Evolutionary conservation across 116 monocot genomes (phyloP).

Genomic region (Papilionanthe hybrid): DNA sequence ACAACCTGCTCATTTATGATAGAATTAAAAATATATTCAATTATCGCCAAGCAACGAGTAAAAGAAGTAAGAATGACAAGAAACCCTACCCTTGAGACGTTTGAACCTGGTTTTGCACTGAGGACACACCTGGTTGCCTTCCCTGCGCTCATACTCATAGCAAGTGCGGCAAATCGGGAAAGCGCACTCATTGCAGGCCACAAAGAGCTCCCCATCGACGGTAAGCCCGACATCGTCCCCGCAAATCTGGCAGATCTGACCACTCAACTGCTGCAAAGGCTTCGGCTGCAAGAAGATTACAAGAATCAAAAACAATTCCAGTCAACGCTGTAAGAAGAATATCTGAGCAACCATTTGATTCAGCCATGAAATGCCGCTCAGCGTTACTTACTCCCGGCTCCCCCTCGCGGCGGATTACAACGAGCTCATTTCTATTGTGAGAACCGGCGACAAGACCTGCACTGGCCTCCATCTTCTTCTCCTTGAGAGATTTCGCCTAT

Average conservation of each 20-base stretch:
- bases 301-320: not conserved
- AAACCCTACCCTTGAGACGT: constrained; percentile 25
- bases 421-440: constrained; percentile 92
- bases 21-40: not conserved
- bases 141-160: constrained; percentile 29
- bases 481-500: not conserved
- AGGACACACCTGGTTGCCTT: constrained; percentile 29
- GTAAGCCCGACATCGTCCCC: constrained; percentile 27
- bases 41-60: not conserved
- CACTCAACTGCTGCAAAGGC: constrained; percentile 22
- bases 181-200: constrained; percentile 32
- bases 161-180: constrained; percentile 32
- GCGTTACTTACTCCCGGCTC: constrained; percentile 44
- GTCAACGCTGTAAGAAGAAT: not conserved
- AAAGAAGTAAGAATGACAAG: not conserved
- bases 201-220: constrained; percentile 29
- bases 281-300: constrained; percentile 10
- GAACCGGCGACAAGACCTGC: constrained; percentile 94
- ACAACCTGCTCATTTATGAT: constrained; percentile 19
- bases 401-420: constrained; percentile 89
- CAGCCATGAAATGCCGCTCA: not conserved
- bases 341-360: not conserved
- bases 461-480: constrained; percentile 75
- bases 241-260: constrained; percentile 28
- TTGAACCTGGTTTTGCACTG: constrained; percentile 37